phyloP scores from a whole-genome alignment of 164 flowering plant genomes.

The Aristolochia fimbriata region DNA sequence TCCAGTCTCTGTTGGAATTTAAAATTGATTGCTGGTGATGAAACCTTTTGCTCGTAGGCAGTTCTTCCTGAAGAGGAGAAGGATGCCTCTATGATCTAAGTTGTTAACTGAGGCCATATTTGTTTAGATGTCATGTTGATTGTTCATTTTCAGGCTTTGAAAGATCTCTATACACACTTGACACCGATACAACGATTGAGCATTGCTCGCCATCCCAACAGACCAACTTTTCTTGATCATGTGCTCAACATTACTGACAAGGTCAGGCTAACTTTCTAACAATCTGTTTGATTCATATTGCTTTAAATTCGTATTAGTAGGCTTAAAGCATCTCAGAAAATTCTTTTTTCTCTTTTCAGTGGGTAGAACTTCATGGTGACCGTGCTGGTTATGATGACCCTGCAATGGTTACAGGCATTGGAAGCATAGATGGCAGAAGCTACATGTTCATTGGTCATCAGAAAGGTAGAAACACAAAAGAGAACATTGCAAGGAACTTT shows the following conservation, averaged over 20 bases:
- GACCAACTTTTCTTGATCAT: conserved; percentile 96
- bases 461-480: conserved; percentile 94
- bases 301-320: background rate
- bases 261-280: conserved; percentile 27
- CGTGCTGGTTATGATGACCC: conserved; percentile 97
- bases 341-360: conserved; percentile 31
- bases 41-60: too few species aligned
- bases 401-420: conserved; percentile 88
- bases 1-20: too few species aligned
- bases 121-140: too few species aligned
- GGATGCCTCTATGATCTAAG: too few species aligned
- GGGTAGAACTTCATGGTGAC: conserved; percentile 97
- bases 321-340: conserved; percentile 1
- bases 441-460: conserved; percentile 98
- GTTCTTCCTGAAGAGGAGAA: too few species aligned
- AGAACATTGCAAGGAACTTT: conserved; percentile 87
- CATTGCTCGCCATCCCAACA: conserved; percentile 91
- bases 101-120: too few species aligned
- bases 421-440: conserved; percentile 66
- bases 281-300: background rate
- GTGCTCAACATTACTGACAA: conserved; percentile 78
- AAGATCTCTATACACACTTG: conserved; percentile 64
- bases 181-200: conserved; percentile 86
- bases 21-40: too few species aligned
- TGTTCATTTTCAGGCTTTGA: conserved; percentile 55